These are phyloP conservation scores for Aegilops speltoides DNA, from an alignment of 176 grass and related monocot genomes.

Conservation along the genomic window DNA sequence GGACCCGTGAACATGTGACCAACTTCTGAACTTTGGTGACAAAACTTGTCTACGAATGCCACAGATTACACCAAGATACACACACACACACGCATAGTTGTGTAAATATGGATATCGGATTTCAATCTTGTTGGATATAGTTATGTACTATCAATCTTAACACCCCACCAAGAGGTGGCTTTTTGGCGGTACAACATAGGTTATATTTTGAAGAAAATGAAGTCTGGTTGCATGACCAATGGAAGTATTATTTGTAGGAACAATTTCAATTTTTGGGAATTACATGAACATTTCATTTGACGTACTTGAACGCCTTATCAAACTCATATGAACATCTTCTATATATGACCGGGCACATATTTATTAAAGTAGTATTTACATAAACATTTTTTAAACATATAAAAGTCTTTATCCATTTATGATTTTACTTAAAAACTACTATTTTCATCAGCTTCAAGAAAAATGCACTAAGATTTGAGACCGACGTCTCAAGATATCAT, in stretches of 20 bases:
- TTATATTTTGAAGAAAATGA: neutral
- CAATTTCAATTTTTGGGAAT: neutral
- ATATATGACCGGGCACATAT: neutral
- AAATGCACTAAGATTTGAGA: neutral
- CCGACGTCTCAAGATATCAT: neutral
- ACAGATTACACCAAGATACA: too few relatives aligned
- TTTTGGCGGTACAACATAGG: neutral
- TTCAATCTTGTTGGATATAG: too few relatives aligned
- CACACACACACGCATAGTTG: too few relatives aligned
- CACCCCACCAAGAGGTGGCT: neutral
- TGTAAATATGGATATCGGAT: too few relatives aligned
- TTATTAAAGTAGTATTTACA: neutral
- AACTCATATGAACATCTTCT: neutral
- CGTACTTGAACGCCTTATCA: neutral
- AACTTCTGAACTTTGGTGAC: neutral
- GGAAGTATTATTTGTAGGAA: neutral
- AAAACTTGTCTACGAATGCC: neutral
- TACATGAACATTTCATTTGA: neutral
- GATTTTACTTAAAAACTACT: neutral
- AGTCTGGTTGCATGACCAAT: neutral
- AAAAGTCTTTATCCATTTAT: neutral
- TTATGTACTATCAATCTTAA: neutral
- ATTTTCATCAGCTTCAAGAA: neutral
- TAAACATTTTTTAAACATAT: neutral
- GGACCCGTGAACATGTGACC: neutral